These are phyloP conservation scores for Serendipita vermifera DNA, from an alignment of 768 basidiomycete genomes.

Conservation along the genomic window DNA sequence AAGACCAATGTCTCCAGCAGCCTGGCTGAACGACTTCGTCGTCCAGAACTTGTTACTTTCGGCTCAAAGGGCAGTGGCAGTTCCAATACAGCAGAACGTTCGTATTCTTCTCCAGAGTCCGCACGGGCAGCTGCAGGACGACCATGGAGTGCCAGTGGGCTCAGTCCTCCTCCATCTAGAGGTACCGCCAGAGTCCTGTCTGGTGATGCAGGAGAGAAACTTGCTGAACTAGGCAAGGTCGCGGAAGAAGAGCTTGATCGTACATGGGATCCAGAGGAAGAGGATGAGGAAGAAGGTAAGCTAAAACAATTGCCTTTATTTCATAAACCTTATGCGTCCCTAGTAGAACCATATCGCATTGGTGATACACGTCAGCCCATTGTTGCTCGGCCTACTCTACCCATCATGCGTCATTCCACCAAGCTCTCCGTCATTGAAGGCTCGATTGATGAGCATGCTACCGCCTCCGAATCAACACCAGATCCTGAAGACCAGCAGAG, in stretches of 20 bases:
- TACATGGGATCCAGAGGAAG: conserved; percentile 10
- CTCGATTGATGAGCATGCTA: conserved; percentile 6
- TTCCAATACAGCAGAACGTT: not conserved
- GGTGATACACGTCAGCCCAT: not conserved
- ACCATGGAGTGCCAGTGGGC: not conserved
- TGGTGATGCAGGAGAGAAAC: not conserved
- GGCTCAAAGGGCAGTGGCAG: not conserved
- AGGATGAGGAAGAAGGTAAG: too few relatives aligned
- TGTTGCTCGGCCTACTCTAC: not conserved
- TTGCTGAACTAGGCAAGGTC: not conserved
- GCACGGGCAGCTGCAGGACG: not conserved
- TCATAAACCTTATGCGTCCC: not conserved
- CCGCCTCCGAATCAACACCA: not conserved
- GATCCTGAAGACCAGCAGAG: not conserved
- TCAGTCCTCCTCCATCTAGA: not conserved
- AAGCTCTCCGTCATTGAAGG: conserved; percentile 7
- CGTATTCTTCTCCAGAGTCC: not conserved
- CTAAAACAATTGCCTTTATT: not conserved
- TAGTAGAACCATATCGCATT: not conserved
- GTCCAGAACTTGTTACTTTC: not conserved
- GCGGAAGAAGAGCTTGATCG: not conserved
- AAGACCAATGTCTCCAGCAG: not conserved
- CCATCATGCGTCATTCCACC: not conserved
- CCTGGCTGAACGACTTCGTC: not conserved
- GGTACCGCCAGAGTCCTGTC: not conserved